Evolutionary conservation across 1,284 basidiomycete species (phyloP), one percentile per base, ranked within the genome.

Genomic region (Macrocybe sp.): DNA sequence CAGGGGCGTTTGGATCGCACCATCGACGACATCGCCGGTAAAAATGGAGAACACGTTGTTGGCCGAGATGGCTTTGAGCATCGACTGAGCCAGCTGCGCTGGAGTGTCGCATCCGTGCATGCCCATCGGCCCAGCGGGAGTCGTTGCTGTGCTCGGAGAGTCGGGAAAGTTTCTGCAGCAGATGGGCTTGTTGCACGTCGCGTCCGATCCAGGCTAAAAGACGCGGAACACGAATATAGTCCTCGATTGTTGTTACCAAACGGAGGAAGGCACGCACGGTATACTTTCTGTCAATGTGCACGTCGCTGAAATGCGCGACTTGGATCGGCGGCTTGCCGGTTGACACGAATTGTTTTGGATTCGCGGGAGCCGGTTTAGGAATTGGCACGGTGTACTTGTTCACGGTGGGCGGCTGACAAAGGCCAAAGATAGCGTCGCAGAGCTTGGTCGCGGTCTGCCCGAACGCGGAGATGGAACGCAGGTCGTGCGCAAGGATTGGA

Each of bases 11-110:
- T 9, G 10, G 37, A 38, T 46, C 49, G 41, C 48, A 76, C 79
- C 76, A 66, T 81, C 79, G 7, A 81, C 70, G 4, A 81, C 75
- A 55, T 83, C 81, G 5, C 81, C 81, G 11, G 79, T 83, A 51
- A 81, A 82, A 39, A 83, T 73, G 3, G 75, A 70, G 55, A 80
- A 81, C 9, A 62, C 60, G 4, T 72, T 69, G 40, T 69, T 63
- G 14, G 68, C 63, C 41, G 67, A 62, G 37, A 70, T 67, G 11
- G 71, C 72, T 6, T 61, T 60, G 1, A 82, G 59, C 75, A 82
- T 74, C 32, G 72, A 75, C n/a, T 75, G 68, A 5, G 71, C 73
- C 8, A 83, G 64, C 2, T 55, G 52, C 0, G 65, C 58, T 2
- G 78, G 73, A 0, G 74, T 68, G 56, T 81, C 79, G 53, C 79